phyloP scores from a whole-genome alignment of 1,284 basidiomycete genomes.

The Melampsora americana region DNA sequence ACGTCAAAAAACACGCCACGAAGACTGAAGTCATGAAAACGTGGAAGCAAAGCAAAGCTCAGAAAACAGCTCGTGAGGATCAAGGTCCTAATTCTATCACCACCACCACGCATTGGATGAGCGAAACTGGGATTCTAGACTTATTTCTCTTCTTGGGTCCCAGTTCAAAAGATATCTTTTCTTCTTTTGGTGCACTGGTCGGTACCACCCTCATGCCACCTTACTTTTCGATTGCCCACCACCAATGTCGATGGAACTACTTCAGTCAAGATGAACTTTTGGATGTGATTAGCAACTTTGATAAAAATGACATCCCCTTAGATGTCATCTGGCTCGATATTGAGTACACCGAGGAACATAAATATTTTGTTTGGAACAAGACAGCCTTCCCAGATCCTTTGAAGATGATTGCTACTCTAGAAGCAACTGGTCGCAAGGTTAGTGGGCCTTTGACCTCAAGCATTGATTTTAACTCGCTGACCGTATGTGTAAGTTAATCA shows the following conservation, averaged over 20 bases:
- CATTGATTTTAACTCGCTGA: not conserved
- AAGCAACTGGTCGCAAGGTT: constrained; percentile 99
- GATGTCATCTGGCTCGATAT: constrained; percentile 99
- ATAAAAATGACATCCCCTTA: constrained; percentile 88
- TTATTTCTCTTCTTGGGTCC: too few species aligned
- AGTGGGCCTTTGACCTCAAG: too few species aligned
- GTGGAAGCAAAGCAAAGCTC: too few species aligned
- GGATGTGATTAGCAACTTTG: constrained; percentile 80
- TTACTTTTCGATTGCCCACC: constrained; percentile 77
- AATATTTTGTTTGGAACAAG: too few species aligned
- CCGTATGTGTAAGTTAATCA: constrained; percentile 56
- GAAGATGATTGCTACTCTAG: too few species aligned
- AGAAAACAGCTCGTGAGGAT: too few species aligned
- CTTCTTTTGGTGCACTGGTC: constrained; percentile 78
- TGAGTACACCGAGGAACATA: constrained; percentile 80
- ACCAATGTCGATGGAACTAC: constrained; percentile 99
- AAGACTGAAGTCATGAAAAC: too few species aligned
- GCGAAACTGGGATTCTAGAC: too few species aligned
- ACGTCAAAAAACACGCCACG: too few species aligned
- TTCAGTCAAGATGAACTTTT: constrained; percentile 83
- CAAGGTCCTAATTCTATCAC: too few species aligned
- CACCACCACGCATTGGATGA: too few species aligned
- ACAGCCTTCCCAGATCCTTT: too few species aligned
- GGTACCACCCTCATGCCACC: constrained; percentile 83
- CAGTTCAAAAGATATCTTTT: constrained; percentile 76